phyloP scores from a whole-genome alignment of 1,139 yeast species.

The Geotrichum aggregatum region DNA sequence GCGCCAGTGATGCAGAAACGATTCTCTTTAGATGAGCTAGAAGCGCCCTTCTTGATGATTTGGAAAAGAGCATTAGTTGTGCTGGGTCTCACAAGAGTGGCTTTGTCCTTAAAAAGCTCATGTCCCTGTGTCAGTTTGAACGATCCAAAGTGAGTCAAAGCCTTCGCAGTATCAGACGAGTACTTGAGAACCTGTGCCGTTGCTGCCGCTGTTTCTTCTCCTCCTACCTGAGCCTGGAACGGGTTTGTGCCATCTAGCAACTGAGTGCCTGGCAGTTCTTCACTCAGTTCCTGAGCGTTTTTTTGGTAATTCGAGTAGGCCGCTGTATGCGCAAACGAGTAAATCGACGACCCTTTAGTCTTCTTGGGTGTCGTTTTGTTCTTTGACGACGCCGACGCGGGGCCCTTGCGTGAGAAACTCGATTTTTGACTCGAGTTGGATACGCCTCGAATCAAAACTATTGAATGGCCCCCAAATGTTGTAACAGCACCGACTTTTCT shows the following conservation, averaged over 20 bases:
- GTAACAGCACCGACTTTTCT: too few species aligned
- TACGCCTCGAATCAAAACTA: slow-evolving; percentile 1
- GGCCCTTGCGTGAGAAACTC: slow-evolving; percentile 12
- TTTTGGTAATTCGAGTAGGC: slow-evolving; percentile 31
- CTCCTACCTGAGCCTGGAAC: not conserved
- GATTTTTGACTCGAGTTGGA: slow-evolving; percentile 10
- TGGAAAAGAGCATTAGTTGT: slow-evolving; percentile 37
- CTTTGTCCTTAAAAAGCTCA: slow-evolving; percentile 48
- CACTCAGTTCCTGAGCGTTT: slow-evolving; percentile 28
- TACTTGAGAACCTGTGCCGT: slow-evolving; percentile 25
- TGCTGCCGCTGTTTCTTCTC: slow-evolving; percentile 12
- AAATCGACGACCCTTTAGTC: slow-evolving; percentile 31
- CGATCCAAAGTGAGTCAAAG: slow-evolving; percentile 43
- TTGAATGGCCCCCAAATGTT: too few species aligned
- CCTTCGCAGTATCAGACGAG: slow-evolving; percentile 25
- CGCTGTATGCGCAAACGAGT: slow-evolving; percentile 29
- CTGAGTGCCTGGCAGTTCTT: slow-evolving; percentile 20
- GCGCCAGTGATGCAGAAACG: slow-evolving; percentile 63
- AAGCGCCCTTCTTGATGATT: slow-evolving; percentile 31
- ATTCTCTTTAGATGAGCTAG: slow-evolving; percentile 42
- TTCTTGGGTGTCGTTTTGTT: slow-evolving; percentile 32
- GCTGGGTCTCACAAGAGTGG: slow-evolving; percentile 42
- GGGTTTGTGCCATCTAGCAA: slow-evolving; percentile 14
- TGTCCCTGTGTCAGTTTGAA: slow-evolving; percentile 51
- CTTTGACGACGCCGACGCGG: slow-evolving; percentile 2